These are phyloP conservation scores for Raphanus sativus DNA, from an alignment of 345 rosid species.

Conservation along the genomic window DNA sequence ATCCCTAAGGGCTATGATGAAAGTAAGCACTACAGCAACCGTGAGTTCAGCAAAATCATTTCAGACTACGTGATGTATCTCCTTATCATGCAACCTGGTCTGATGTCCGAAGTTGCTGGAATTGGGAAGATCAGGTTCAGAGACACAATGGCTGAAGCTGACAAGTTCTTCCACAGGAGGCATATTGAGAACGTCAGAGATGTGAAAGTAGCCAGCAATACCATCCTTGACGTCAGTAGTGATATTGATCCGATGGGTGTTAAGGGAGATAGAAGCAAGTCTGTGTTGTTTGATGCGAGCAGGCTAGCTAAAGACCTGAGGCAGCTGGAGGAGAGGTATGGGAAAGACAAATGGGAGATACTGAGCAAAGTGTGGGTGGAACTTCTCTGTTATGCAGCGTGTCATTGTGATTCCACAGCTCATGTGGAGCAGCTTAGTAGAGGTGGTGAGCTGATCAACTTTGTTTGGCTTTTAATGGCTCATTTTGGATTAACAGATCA, in stretches of 20 bases:
- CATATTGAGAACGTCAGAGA: not conserved
- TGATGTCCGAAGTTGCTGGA: conserved; percentile 57
- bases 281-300: conserved; percentile 60
- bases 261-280: conserved; percentile 65
- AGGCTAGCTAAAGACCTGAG: conserved; percentile 54
- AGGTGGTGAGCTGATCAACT: conserved; percentile 66
- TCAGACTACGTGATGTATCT: conserved; percentile 67
- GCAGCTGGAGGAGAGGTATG: conserved; percentile 9
- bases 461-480: conserved; percentile 75
- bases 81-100: conserved; percentile 49
- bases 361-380: conserved; percentile 68
- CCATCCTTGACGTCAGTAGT: conserved; percentile 34
- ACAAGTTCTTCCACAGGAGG: conserved; percentile 42
- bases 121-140: conserved; percentile 53
- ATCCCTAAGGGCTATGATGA: not conserved
- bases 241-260: conserved; percentile 41
- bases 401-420: conserved; percentile 50
- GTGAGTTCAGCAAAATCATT: conserved; percentile 45
- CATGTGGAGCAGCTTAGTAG: conserved; percentile 63
- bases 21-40: not conserved
- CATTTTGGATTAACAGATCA: conserved; percentile 63
- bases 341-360: conserved; percentile 48
- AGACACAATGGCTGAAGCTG: conserved; percentile 55
- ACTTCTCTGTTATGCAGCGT: conserved; percentile 52
- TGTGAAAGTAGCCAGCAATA: conserved; percentile 19